These are phyloP conservation scores for Sarocladiaceae sp. DNA, from an alignment of 2,329 filamentous ascomycete species.

Conservation along the genomic window DNA sequence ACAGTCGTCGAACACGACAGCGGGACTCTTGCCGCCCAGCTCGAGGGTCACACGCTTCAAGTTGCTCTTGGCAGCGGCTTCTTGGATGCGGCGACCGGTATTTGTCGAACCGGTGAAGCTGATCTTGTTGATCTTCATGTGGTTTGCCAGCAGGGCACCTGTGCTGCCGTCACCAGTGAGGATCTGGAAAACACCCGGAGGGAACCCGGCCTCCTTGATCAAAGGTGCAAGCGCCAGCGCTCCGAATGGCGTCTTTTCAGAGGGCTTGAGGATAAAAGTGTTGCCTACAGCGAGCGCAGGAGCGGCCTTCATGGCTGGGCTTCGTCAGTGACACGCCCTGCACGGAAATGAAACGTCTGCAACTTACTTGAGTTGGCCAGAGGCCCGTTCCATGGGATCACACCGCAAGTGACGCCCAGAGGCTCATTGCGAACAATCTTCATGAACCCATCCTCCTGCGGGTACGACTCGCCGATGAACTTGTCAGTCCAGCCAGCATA, in stretches of 20 bases:
- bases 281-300: conserved; percentile 37
- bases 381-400: conserved; percentile 51
- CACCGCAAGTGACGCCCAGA: conserved; percentile 21
- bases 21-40: conserved; percentile 62
- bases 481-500: conserved; percentile 32
- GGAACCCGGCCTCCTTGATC: conserved; percentile 34
- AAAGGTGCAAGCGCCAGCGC: conserved; percentile 28
- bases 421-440: conserved; percentile 30
- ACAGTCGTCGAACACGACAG: conserved; percentile 59
- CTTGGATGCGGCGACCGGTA: conserved; percentile 60
- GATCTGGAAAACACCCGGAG: conserved; percentile 35
- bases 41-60: conserved; percentile 67
- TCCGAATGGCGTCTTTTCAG: conserved; percentile 34
- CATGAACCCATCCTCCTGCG: conserved; percentile 39
- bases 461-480: conserved; percentile 29
- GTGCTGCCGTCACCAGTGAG: conserved; percentile 33
- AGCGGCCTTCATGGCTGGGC: conserved; percentile 26
- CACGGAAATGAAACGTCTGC: neutral
- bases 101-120: conserved; percentile 65
- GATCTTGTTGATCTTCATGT: conserved; percentile 42
- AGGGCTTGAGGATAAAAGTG: conserved; percentile 36
- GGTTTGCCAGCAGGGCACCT: conserved; percentile 18
- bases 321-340: neutral
- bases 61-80: conserved; percentile 56
- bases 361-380: conserved; percentile 20